Evolutionary conservation across 208 protist species (phyloP), one percentile per base, ranked within the genome.

Genomic region (Strigomonas culicis): DNA sequence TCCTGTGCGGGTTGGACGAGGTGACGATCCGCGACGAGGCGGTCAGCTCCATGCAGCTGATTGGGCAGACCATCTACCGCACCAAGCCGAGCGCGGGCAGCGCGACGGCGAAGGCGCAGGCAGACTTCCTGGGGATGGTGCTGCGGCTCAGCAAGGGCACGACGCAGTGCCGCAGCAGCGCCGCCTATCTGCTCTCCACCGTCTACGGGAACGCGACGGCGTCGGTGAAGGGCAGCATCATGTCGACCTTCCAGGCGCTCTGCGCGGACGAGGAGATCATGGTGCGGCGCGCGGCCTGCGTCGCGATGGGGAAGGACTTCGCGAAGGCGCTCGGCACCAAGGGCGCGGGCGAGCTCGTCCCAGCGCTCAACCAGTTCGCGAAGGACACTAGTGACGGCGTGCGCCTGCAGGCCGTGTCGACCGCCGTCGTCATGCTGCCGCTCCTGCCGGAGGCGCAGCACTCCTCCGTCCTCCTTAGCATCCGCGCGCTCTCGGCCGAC

Each of bases 211-310:
- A 71, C 36, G 75, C 87, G 1, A 55, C 69, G 30, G 55, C 74
- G 24, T 59, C 57, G 15, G 57, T 71, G 28, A 92, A 93, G 71
- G 77, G 66, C 21, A 79, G 88, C 21, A 69, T 95, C 49, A 77
- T 84, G 63, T 67, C 50, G 41, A 65, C 81, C 15, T 92, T 93
- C 56, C 44, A 84, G 44, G 67, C 80, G 52, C 88, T 99, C 17
- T 98, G 94, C 76, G 71, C 77, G 8, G 98, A 99, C 66, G 96
- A 98, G 51, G 98, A 98, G 61, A 98, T 98, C 46, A 98, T 99
- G 88, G 98, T 99, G 22, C 90, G 98, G 51, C 94, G 98, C 30
- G 81, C 97, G 1, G 97, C 97, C 0, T 97, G 94, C 39, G 80
- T 93, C 24, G 70, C 92, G 52, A 87, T 99, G 32, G 96, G 94